These are phyloP conservation scores for Hortiboletus campestris DNA, from an alignment of 768 basidiomycete species.

Conservation along the genomic window DNA sequence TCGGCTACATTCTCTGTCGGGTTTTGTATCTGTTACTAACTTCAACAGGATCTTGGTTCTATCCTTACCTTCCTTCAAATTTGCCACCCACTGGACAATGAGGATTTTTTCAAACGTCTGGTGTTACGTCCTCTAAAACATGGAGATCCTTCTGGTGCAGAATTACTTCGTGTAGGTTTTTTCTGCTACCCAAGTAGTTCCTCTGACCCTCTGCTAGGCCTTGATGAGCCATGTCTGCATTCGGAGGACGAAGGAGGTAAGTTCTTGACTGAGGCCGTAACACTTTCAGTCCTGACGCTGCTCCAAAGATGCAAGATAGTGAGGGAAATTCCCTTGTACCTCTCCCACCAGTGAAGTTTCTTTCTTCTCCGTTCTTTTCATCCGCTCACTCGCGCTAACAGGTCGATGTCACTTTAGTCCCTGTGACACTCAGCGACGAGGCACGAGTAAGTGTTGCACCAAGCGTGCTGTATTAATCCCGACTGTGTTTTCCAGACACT, in stretches of 20 bases:
- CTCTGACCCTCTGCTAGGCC: conserved; percentile 42
- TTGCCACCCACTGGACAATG: conserved; percentile 82
- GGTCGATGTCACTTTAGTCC: conserved; percentile 78
- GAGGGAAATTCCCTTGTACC: conserved; percentile 70
- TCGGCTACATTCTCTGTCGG: conserved; percentile 22
- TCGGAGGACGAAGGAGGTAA: conserved; percentile 78
- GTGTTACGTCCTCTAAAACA: conserved; percentile 75
- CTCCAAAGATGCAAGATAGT: conserved; percentile 74
- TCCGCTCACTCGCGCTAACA: conserved; percentile 25
- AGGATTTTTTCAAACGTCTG: conserved; percentile 77
- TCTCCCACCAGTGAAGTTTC: conserved; percentile 59
- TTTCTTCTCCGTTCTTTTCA: neutral
- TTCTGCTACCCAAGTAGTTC: neutral
- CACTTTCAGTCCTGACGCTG: conserved; percentile 17
- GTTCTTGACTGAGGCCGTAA: neutral
- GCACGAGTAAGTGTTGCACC: conserved; percentile 52
- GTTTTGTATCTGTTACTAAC: neutral
- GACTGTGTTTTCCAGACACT: conserved; percentile 41
- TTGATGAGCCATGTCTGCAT: conserved; percentile 78
- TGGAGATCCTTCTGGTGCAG: conserved; percentile 64
- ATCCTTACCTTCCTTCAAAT: conserved; percentile 80
- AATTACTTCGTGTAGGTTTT: conserved; percentile 61
- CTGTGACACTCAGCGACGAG: conserved; percentile 61
- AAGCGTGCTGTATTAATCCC: neutral
- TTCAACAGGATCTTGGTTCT: conserved; percentile 78